Base-by-base conservation (phyloP, 495 filamentous ascomycete species). In the Beverwykella pulmonaria region DNA sequence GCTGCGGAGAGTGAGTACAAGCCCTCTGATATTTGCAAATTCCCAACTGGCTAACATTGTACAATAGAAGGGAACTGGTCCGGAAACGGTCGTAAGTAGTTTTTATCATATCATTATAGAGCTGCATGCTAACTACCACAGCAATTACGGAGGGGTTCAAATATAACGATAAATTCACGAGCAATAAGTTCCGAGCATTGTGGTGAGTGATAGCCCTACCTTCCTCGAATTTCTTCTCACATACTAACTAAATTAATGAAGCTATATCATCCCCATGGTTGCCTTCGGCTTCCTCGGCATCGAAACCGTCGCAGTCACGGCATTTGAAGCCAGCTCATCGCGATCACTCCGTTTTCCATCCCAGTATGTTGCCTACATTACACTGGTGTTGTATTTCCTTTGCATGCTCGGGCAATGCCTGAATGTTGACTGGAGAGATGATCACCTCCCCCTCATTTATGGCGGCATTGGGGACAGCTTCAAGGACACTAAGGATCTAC, bases 271-370 rank as follows among this genome's bases (percentile, higher is more conserved):
- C n/a, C 80, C 80, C 0, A 73, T 79, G 1, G 77, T 78, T 39
- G 74, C 75, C 2, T 82, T 81, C 41, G 72, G 77, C 44, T 84
- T 76, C 62, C 71, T 80, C 32, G 80, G 81, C 0, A 73, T 82
- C 23, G 82, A 84, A 53, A 73, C 79, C 25, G 64, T 79, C 8
- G 75, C 79, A 0, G 76, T 80, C 0, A 79, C 79, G 15, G 81
- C 81, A 1, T 76, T 83, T 25, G 82, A 84, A 75, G 80, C 79
- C n/a, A 50, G 36, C 26, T 52, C 46, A 22, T 53, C 60, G 15
- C 17, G 66, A 61, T 65, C 70, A 22, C 54, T 82, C 9, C 74
- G 75, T 17, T 27, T 55, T 0, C 73, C 76, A 12, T 70, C 76
- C 12, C 71, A 73, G 56, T 39, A 59, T 17, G 68, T 75, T 20